Evolutionary conservation across 2,329 filamentous ascomycete genomes (phyloP).

Genomic region (Capronia coronata): DNA sequence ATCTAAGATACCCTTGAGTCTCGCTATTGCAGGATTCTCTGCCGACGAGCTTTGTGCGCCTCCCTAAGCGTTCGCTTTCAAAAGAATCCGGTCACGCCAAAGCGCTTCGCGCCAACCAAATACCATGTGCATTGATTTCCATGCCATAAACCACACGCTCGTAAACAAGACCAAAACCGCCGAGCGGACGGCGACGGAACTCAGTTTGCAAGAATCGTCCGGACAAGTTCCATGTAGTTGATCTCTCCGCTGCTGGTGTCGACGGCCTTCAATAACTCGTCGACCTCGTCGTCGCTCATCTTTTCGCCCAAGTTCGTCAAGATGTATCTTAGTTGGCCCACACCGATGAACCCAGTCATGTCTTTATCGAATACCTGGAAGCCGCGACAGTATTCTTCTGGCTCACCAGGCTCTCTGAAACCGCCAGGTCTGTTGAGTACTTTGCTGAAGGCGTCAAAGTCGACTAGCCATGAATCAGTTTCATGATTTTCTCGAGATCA

Average conservation of each 20-base stretch:
- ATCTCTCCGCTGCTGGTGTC: slow-evolving; percentile 94
- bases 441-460: slow-evolving; percentile 95
- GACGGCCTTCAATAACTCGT: slow-evolving; percentile 96
- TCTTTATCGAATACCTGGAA: slow-evolving; percentile 99
- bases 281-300: slow-evolving; percentile 98
- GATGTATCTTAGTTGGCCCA: slow-evolving; percentile 95
- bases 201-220: slow-evolving; percentile 77
- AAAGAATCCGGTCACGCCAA: slow-evolving; percentile 8
- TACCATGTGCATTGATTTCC: slow-evolving; percentile 3
- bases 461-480: slow-evolving; percentile 55
- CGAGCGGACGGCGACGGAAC: not conserved
- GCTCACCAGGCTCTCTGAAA: slow-evolving; percentile 96
- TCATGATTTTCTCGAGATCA: not conserved
- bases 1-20: slow-evolving; percentile 11
- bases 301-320: slow-evolving; percentile 97
- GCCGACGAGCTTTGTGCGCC: not conserved
- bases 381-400: slow-evolving; percentile 95
- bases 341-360: slow-evolving; percentile 94
- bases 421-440: slow-evolving; percentile 95
- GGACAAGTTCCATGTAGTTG: slow-evolving; percentile 84
- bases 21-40: not conserved
- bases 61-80: not conserved
- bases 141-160: slow-evolving; percentile 19
- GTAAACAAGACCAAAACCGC: slow-evolving; percentile 11
- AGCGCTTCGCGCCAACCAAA: slow-evolving; percentile 3